phyloP scores from a whole-genome alignment of 768 basidiomycete genomes.

The Podaxis carcinomalis region DNA sequence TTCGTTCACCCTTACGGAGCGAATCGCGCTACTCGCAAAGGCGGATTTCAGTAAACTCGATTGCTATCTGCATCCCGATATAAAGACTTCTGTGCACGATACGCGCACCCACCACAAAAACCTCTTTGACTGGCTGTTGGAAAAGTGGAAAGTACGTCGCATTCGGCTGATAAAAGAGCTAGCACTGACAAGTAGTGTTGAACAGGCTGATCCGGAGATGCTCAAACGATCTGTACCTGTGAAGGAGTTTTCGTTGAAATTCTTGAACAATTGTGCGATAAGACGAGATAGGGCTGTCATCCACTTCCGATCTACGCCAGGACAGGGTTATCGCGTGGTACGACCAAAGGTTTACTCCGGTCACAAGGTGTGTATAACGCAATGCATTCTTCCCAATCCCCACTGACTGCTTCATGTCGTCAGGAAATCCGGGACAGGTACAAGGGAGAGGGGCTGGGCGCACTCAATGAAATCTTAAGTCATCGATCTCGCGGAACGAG shows the following conservation, averaged over 20 bases:
- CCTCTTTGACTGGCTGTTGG: slow-evolving; percentile 4
- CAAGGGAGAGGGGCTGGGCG: not conserved
- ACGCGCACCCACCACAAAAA: not conserved
- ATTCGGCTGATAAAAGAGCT: not conserved
- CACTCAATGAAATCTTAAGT: not conserved
- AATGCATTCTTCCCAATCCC: not conserved
- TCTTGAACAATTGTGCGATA: not conserved
- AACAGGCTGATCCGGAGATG: not conserved
- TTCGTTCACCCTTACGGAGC: not conserved
- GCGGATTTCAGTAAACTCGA: slow-evolving; percentile 10
- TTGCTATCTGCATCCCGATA: slow-evolving; percentile 2
- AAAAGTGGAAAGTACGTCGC: not conserved
- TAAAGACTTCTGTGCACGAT: slow-evolving; percentile 2
- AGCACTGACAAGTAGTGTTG: not conserved
- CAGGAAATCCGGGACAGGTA: not conserved
- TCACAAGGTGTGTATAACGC: not conserved
- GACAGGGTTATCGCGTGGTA: not conserved
- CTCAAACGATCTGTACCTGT: not conserved
- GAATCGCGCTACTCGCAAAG: not conserved
- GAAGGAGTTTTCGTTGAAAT: not conserved
- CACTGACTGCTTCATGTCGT: not conserved
- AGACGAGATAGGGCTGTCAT: not conserved
- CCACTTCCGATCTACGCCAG: not conserved
- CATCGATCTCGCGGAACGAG: not conserved
- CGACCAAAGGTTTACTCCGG: slow-evolving; percentile 6